phyloP scores from a whole-genome alignment of 2,329 filamentous ascomycete species.

The Arthrocladium fulminans region DNA sequence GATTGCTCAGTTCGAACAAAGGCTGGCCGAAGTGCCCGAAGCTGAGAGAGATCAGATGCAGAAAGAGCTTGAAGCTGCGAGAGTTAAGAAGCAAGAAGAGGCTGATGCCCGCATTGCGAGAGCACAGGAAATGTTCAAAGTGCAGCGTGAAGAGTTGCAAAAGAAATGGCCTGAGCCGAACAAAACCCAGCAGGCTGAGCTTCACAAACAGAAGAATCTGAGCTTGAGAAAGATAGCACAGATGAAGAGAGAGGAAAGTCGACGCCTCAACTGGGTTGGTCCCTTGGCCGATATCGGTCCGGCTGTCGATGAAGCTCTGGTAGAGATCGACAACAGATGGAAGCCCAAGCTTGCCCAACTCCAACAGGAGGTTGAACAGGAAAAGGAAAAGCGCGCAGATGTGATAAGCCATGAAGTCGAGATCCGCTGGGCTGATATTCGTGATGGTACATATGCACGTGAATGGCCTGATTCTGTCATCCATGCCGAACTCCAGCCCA shows the following conservation, averaged over 20 bases:
- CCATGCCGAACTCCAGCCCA: conserved; percentile 34
- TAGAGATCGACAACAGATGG: conserved; percentile 43
- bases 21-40: conserved; percentile 11
- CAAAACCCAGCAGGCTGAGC: conserved; percentile 4
- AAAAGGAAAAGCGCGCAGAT: conserved; percentile 23
- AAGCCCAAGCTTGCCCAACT: conserved; percentile 2
- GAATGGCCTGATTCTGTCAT: conserved; percentile 36
- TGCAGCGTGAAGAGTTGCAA: background rate
- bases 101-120: conserved; percentile 6
- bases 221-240: background rate
- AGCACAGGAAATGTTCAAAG: conserved; percentile 3
- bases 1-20: conserved; percentile 7
- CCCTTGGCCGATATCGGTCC: conserved; percentile 6
- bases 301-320: conserved; percentile 8
- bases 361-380: background rate
- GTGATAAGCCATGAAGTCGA: conserved; percentile 30
- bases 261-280: conserved; percentile 6
- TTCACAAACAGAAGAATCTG: conserved; percentile 9
- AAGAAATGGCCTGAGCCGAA: background rate
- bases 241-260: background rate
- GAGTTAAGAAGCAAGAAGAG: conserved; percentile 9
- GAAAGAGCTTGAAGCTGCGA: conserved; percentile 10
- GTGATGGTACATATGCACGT: conserved; percentile 42
- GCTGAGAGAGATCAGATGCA: conserved; percentile 13
- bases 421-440: conserved; percentile 38